Percentiles rank a stretch among this genome's conserved stretches.
phyloP scores from a whole-genome alignment of 495 filamentous ascomycete species.

The Tuber brumale region DNA sequence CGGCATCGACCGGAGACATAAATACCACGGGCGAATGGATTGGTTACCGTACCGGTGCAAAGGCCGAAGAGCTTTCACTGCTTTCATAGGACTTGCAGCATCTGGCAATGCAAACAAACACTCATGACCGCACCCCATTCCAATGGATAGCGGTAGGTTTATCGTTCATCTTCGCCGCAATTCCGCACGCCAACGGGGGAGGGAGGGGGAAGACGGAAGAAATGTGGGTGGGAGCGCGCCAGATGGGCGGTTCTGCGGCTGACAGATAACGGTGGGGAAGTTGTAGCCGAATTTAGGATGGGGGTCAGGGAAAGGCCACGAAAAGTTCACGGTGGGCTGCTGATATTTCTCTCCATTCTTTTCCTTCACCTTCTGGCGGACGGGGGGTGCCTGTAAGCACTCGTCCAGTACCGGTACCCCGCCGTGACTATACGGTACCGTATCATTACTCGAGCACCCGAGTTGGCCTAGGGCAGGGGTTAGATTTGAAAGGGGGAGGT shows the following conservation, averaged over 20 bases:
- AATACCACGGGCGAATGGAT: no score
- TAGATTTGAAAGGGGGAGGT: constrained; percentile 1
- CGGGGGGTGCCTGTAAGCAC: background rate
- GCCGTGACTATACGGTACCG: no score
- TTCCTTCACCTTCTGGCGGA: background rate
- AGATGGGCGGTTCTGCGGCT: background rate
- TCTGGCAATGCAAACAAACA: background rate
- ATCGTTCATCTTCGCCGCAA: background rate
- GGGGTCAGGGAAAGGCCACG: background rate
- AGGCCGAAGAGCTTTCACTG: no score
- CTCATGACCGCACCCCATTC: background rate
- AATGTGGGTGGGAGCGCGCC: background rate
- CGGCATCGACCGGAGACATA: no score
- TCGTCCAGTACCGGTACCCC: background rate
- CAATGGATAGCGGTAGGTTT: background rate
- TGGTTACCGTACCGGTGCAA: no score
- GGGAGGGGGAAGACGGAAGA: background rate
- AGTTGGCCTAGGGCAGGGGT: background rate
- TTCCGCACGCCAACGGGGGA: background rate
- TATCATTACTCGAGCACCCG: background rate
- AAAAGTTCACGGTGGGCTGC: no score
- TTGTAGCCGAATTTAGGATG: background rate
- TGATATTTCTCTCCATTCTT: background rate
- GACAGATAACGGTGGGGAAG: background rate
- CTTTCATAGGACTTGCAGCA: no score